These are phyloP conservation scores for Talaromyces sp. DNA, from an alignment of 2,329 filamentous ascomycete genomes.

Conservation along the genomic window DNA sequence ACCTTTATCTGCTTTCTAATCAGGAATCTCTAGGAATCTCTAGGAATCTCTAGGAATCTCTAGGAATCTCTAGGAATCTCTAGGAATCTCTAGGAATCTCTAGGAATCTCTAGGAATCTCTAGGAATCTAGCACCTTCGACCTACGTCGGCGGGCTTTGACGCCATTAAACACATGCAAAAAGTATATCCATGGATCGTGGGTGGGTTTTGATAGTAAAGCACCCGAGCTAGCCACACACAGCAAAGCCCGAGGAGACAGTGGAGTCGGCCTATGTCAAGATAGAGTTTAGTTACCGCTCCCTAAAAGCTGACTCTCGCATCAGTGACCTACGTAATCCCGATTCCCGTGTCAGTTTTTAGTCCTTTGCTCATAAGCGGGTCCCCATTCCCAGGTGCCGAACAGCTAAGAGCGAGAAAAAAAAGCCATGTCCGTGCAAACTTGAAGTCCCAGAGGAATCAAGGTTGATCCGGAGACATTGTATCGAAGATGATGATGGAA, in stretches of 20 bases:
- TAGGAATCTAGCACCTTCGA: not conserved
- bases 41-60: not conserved
- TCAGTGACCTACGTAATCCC: not conserved
- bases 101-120: not conserved
- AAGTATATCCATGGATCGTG: not conserved
- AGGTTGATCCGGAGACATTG: not conserved
- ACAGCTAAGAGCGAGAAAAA: not conserved
- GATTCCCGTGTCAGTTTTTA: not conserved
- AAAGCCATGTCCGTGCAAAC: not conserved
- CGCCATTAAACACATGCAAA: not conserved
- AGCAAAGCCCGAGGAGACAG: not conserved
- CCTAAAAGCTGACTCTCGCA: slow-evolving; percentile 2
- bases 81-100: not conserved
- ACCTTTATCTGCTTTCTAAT: not conserved
- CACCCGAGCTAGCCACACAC: not conserved
- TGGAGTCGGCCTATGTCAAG: not conserved
- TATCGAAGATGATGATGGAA: too few species aligned
- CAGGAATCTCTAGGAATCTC: not conserved
- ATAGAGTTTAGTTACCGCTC: slow-evolving; percentile 2
- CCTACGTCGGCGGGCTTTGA: not conserved
- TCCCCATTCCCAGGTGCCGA: not conserved
- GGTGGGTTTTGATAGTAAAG: not conserved
- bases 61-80: not conserved
- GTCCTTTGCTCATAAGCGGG: not conserved
- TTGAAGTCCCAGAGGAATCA: not conserved